Evolutionary conservation across 768 basidiomycete genomes (phyloP).

Genomic region (Nidularia pulvinata): DNA sequence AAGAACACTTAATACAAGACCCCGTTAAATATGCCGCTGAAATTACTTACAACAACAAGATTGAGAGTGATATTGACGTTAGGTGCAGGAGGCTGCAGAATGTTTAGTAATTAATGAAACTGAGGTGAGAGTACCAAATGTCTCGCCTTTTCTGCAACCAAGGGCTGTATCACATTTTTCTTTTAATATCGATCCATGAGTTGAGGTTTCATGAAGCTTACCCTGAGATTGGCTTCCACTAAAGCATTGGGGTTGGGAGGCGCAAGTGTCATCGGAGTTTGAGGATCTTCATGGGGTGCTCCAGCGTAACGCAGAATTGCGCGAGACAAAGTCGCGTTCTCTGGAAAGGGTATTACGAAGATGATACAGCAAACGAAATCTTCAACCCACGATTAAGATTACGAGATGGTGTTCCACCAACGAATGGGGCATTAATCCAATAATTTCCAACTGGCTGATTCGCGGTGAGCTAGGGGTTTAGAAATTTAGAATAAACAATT

Average conservation of each 20-base stretch:
- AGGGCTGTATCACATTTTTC: constrained; percentile 8
- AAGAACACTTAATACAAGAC: no score
- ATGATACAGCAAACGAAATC: no score
- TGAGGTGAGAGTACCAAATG: neutral
- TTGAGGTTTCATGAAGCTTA: neutral
- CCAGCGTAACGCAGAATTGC: constrained; percentile 33
- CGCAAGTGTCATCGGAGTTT: constrained; percentile 15
- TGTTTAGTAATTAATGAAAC: constrained; percentile 5
- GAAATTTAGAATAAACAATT: no score
- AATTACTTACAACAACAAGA: constrained; percentile 13
- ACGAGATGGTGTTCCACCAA: constrained; percentile 14
- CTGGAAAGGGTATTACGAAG: constrained; percentile 9
- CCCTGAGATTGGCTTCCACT: constrained; percentile 17
- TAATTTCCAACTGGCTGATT: constrained; percentile 40
- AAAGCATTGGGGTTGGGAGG: constrained; percentile 16
- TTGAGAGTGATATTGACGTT: constrained; percentile 21
- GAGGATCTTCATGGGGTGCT: constrained; percentile 24
- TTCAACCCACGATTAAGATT: constrained; percentile 15
- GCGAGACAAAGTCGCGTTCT: constrained; percentile 24
- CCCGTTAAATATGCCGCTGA: no score
- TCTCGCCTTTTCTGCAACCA: constrained; percentile 2
- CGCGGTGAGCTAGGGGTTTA: constrained; percentile 23
- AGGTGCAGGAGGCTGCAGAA: constrained; percentile 13
- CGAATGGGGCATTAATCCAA: constrained; percentile 30
- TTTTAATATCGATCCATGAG: neutral